These are phyloP conservation scores for Neurospora africana DNA, from an alignment of 495 filamentous ascomycete genomes.

Conservation along the genomic window DNA sequence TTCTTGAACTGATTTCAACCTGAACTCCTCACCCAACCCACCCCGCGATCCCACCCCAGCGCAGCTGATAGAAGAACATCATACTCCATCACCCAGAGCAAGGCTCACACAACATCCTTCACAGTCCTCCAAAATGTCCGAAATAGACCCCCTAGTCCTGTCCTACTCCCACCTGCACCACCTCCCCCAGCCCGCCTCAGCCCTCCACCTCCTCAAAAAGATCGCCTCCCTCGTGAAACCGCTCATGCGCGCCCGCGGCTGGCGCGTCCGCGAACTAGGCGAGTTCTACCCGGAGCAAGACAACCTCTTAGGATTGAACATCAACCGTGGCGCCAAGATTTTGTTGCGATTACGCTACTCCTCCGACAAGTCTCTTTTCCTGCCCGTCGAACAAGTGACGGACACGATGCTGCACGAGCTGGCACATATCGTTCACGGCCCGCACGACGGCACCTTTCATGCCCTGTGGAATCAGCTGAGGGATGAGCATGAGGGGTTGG, in stretches of 20 bases:
- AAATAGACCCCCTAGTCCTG: slow-evolving; percentile 58
- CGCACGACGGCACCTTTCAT: slow-evolving; percentile 76
- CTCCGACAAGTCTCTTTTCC: slow-evolving; percentile 63
- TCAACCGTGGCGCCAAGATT: slow-evolving; percentile 65
- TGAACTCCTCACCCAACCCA: background rate
- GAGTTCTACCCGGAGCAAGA: slow-evolving; percentile 74
- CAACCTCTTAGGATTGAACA: slow-evolving; percentile 74
- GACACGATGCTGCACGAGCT: slow-evolving; percentile 97
- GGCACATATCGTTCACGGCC: slow-evolving; percentile 74
- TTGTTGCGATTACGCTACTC: slow-evolving; percentile 75
- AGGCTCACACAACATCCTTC: background rate
- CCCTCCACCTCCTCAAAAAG: slow-evolving; percentile 71
- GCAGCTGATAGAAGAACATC: background rate
- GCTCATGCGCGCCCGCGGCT: slow-evolving; percentile 78
- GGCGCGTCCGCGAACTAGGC: slow-evolving; percentile 67
- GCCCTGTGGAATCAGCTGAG: slow-evolving; percentile 80
- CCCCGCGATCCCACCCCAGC: background rate
- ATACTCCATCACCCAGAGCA: background rate
- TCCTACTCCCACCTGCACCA: slow-evolving; percentile 71
- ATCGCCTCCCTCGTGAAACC: slow-evolving; percentile 88
- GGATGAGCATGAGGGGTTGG: slow-evolving; percentile 67
- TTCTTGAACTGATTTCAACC: background rate
- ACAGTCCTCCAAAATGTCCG: slow-evolving; percentile 40
- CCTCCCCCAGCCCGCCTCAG: slow-evolving; percentile 63
- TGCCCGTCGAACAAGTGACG: slow-evolving; percentile 66